Conservation (phyloP, 208 protist genomes). For the Leishmania amazonensis region DNA sequence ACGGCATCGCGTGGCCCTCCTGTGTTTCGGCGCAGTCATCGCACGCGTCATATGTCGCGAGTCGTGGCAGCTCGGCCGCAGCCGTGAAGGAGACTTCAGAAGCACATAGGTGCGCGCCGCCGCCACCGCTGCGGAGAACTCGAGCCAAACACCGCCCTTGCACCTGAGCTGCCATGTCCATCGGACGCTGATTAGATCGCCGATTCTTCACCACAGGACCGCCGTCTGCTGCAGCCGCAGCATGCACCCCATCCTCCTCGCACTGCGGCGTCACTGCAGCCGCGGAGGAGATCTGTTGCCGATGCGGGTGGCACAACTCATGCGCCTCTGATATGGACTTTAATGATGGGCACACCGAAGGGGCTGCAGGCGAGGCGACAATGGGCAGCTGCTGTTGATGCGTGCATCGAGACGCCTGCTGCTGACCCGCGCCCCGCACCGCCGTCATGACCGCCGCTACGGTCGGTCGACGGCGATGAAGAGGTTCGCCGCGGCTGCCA, state of each 20-base stretch:
- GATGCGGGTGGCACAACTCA: background rate
- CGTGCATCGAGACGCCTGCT: background rate
- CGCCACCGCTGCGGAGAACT: background rate
- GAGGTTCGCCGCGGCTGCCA: background rate
- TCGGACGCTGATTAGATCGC: background rate
- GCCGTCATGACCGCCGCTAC: background rate
- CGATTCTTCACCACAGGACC: background rate
- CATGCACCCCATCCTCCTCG: background rate
- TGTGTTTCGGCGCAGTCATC: background rate
- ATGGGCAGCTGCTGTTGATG: background rate
- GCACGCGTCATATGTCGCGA: background rate
- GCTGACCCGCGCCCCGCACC: background rate
- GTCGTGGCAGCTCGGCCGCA: background rate
- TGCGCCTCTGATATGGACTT: background rate
- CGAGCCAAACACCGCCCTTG: background rate
- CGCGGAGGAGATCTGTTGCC: background rate
- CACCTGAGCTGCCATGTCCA: background rate
- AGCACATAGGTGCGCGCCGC: conserved; percentile 11
- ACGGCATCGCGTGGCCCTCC: background rate
- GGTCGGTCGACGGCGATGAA: conserved; percentile 4
- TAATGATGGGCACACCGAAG: conserved; percentile 8
- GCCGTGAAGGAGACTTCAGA: conserved; percentile 4
- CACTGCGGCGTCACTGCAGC: background rate
- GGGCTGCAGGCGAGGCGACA: background rate
- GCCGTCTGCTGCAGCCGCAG: background rate